phyloP scores from a whole-genome alignment of 108 stramenopile species.

The Cyclotella cryptica region DNA sequence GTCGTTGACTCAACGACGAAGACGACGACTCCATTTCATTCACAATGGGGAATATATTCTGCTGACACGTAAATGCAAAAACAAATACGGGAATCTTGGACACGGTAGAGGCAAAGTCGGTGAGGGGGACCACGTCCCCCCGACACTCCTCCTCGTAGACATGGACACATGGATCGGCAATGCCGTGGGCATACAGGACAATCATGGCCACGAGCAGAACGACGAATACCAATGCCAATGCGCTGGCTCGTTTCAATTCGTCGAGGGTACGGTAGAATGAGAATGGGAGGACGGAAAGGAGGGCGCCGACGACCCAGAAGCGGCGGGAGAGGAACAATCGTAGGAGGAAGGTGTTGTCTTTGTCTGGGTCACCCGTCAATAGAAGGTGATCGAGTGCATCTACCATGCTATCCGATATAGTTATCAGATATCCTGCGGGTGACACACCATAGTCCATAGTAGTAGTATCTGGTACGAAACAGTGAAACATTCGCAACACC shows the following conservation, averaged over 20 bases:
- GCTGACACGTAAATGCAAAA: constrained; percentile 82
- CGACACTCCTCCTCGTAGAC: constrained; percentile 27
- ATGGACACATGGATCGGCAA: constrained; percentile 54
- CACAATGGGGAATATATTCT: constrained; percentile 76
- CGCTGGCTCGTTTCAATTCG: constrained; percentile 55
- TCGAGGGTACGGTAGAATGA: constrained; percentile 50
- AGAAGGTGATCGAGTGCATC: constrained; percentile 56
- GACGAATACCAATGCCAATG: constrained; percentile 57
- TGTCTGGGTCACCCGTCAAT: constrained; percentile 24
- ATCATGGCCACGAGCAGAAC: constrained; percentile 53
- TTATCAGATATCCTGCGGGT: constrained; percentile 74
- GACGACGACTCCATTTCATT: constrained; percentile 70
- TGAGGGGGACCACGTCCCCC: constrained; percentile 46
- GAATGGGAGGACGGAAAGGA: constrained; percentile 54
- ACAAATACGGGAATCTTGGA: constrained; percentile 72
- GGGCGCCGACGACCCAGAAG: constrained; percentile 65
- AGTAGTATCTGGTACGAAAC: too few relatives aligned
- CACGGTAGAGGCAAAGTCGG: constrained; percentile 34
- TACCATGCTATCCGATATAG: constrained; percentile 80
- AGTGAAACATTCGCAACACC: neutral
- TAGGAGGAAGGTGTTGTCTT: constrained; percentile 31
- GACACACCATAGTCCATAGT: too few relatives aligned
- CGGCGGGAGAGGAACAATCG: constrained; percentile 41
- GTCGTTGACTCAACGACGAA: constrained; percentile 50
- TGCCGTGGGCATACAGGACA: constrained; percentile 48